A percentile compares a stretch with the other conserved stretches of the same genome.
Conservation (phyloP, 2,329 filamentous ascomycete species). For the Botrytis hyacinthi region DNA sequence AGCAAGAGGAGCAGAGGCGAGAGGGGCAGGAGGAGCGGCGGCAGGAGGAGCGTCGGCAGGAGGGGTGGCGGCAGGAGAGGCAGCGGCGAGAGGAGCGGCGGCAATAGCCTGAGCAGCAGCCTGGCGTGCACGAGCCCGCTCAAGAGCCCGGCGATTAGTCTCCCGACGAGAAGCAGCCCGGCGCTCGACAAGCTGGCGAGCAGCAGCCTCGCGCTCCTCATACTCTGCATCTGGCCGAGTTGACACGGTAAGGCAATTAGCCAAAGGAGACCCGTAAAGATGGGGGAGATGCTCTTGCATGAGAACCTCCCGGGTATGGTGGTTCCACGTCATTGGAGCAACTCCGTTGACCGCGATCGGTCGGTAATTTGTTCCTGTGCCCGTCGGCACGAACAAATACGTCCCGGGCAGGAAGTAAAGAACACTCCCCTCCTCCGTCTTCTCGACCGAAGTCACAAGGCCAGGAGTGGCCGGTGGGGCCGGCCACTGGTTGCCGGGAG, state of each 20-base stretch:
- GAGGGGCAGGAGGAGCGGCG: not conserved
- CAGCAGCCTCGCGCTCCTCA: not conserved
- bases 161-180: not conserved
- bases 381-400: not conserved
- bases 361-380: not conserved
- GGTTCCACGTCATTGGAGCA: fast-evolving
- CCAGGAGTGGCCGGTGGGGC: not conserved
- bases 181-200: not conserved
- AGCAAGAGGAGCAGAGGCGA: too few relatives aligned
- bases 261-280: not conserved
- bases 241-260: not conserved
- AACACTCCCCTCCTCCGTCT: not conserved
- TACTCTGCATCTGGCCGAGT: not conserved
- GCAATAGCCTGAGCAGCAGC: too few relatives aligned
- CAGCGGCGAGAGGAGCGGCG: too few relatives aligned
- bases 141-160: not conserved
- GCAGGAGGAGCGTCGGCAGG: not conserved
- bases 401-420: fast-evolving
- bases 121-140: not conserved
- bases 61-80: too few relatives aligned
- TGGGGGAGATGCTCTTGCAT: fast-evolving
- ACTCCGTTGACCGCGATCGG: fast-evolving
- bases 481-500: not conserved
- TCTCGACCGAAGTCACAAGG: fast-evolving
- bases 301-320: not conserved